Evolutionary conservation across 129 eudicot species (phyloP), one percentile per base, ranked within the genome.

Genomic region (Solidago caesia): DNA sequence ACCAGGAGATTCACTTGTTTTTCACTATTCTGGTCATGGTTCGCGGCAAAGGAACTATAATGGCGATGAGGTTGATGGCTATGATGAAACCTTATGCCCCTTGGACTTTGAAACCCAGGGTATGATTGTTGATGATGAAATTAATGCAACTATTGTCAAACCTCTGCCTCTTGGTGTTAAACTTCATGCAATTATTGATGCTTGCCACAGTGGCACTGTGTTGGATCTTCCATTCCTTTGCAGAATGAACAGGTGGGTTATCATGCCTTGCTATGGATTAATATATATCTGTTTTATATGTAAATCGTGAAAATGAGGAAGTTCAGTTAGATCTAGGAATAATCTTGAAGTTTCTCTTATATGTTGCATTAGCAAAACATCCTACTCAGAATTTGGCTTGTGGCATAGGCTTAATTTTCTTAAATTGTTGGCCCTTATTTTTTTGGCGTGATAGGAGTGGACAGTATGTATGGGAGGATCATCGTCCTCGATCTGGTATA

Each of bases 21-120:
- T 89, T 67, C 82, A 82, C 80, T 89, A 76, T 73, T 86, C 96
- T 8, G 96, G 96, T 4, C 96, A 89, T 55, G 91, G 91, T 55
- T 79, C 85, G 51, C 82, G 83, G 26, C 82, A 69, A 64, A 75
- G 63, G 52, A 87, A 89, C 76, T 64, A 70, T 14, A 58, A 80
- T 11, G 84, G 82, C 0, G 91, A 89, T 44, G 96, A 89, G 65
- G 72, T 82, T 44, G 96, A 89, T 76, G 89, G 91, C 51, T 82
- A 82, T 64, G 91, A 89, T 78, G 91, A 86, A 68, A 76, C 82
- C 5, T 69, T 89, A 67, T 86, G 85, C 48, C 96, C 96, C 4
- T 73, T 89, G 29, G 96, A 89, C 47, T 82, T 76, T 49, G 79
- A 82, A 70, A 80, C 76, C 8, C 86, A 80, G 75, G 96, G 91